Base-by-base conservation (phyloP, 345 rosid genomes). In the Pelargonium nanum region DNA sequence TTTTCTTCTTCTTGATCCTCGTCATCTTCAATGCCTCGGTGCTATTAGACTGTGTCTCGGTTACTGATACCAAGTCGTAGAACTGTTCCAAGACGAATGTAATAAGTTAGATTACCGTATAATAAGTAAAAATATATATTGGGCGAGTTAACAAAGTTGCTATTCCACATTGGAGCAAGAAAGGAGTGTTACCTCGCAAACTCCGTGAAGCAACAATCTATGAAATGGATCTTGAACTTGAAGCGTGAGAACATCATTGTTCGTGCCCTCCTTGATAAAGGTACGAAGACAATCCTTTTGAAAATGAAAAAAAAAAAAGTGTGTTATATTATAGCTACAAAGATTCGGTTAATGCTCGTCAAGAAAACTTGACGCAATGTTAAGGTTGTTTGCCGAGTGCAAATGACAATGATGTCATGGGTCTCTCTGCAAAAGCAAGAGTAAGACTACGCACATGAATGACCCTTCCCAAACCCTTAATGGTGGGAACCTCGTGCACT, bases 181-280 rank as follows among this genome's bases (percentile, higher is more conserved):
- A 22, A 34, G 19, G 63, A n/a, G 34, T 17, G 5, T 63, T 82
- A 87, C 96, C 96, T 92, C 96, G 66, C 96, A 86, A 57, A 88
- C 89, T 71, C 95, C 98, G 61, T 92, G 98, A 68, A 92, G 79
- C 72, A 92, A 69, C 76, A 92, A 77, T 76, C 98, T 75, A 44
- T 82, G 96, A 60, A 92, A 92, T 24, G 96, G 88, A 66, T 92
- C 98, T 77, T 85, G 93, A 73, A 92, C 90, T 69, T 65, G 71
- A 28, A 89, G 74, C 23, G 72, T 70, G 56, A 92, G 93, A 60
- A 74, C 77, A 26, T 87, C 89, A 34, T 76, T 87, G 60, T 78
- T 82, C 57, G 61, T 61, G 16, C 80, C 70, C 58, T 78, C 88
- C 32, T 69, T 70, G 53, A 89, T 71, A 75, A 86, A 89, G 19